These are phyloP conservation scores for Penicillium sp. DNA, from an alignment of 2,329 filamentous ascomycete species.

Conservation along the genomic window DNA sequence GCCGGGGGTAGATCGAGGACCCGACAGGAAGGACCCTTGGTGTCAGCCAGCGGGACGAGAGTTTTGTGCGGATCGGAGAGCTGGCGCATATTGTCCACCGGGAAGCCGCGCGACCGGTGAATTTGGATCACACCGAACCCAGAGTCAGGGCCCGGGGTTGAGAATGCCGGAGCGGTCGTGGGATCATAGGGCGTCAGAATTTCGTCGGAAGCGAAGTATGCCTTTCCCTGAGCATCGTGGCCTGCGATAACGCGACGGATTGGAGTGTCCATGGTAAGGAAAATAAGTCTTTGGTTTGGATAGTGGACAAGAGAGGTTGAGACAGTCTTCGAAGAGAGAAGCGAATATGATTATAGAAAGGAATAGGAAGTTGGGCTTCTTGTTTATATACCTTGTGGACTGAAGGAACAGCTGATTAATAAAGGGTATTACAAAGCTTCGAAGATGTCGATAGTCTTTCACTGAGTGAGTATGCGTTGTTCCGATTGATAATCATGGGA, in stretches of 20 bases:
- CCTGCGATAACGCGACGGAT: conserved; percentile 21
- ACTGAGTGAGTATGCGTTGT: too few relatives aligned
- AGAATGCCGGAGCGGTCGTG: conserved; percentile 17
- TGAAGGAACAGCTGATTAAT: background rate
- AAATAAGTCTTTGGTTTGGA: background rate
- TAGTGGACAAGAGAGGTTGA: background rate
- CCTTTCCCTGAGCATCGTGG: conserved; percentile 24
- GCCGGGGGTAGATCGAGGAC: conserved; percentile 18
- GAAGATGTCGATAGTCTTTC: background rate
- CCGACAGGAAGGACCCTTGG: conserved; percentile 21
- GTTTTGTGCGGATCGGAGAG: conserved; percentile 20
- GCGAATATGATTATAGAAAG: background rate
- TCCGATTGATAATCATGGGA: conserved; percentile 7
- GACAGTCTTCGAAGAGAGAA: background rate
- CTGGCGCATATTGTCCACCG: conserved; percentile 21
- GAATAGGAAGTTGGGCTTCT: background rate
- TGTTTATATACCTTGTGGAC: background rate
- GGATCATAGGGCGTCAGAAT: conserved; percentile 26
- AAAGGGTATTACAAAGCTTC: background rate
- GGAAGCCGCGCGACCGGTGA: conserved; percentile 25
- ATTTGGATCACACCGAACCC: conserved; percentile 27
- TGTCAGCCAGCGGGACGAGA: conserved; percentile 22
- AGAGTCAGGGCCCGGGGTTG: conserved; percentile 13
- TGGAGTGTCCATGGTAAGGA: conserved; percentile 9
- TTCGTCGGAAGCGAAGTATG: conserved; percentile 25